Evolutionary conservation across 768 basidiomycete genomes (phyloP).

Genomic region (Melanogaster broomeanus): DNA sequence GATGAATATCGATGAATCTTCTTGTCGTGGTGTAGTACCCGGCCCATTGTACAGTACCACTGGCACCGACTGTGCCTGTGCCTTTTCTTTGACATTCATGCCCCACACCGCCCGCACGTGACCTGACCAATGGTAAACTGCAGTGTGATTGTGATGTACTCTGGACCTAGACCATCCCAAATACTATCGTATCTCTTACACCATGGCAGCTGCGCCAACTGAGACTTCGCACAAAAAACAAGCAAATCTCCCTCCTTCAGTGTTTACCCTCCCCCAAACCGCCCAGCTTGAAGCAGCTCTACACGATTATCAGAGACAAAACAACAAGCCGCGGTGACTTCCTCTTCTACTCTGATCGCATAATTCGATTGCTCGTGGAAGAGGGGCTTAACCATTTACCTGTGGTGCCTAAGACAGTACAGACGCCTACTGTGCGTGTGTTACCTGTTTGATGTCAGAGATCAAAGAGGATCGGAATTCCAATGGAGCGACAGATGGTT

Average conservation of each 20-base stretch:
- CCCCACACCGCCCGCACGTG: no score
- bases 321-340: constrained; percentile 91
- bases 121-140: no score
- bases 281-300: constrained; percentile 92
- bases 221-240: constrained; percentile 37
- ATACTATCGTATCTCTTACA: background rate
- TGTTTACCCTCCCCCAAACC: constrained; percentile 88
- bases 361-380: constrained; percentile 81
- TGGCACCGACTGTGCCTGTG: no score
- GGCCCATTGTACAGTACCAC: no score
- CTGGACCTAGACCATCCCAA: background rate
- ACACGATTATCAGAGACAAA: constrained; percentile 92
- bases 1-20: no score
- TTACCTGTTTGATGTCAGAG: constrained; percentile 5
- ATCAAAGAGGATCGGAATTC: background rate
- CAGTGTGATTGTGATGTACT: no score
- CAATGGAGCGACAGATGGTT: background rate
- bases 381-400: constrained; percentile 88
- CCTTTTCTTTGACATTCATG: no score
- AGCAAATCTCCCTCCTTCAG: constrained; percentile 66
- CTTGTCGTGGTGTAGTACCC: no score
- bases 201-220: constrained; percentile 13
- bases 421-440: constrained; percentile 75
- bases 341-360: constrained; percentile 92
- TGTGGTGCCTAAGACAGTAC: constrained; percentile 72